Evolutionary conservation across 2,329 filamentous ascomycete species (phyloP), one percentile per base, ranked within the genome.

Genomic region (Hysterium pulicare): DNA sequence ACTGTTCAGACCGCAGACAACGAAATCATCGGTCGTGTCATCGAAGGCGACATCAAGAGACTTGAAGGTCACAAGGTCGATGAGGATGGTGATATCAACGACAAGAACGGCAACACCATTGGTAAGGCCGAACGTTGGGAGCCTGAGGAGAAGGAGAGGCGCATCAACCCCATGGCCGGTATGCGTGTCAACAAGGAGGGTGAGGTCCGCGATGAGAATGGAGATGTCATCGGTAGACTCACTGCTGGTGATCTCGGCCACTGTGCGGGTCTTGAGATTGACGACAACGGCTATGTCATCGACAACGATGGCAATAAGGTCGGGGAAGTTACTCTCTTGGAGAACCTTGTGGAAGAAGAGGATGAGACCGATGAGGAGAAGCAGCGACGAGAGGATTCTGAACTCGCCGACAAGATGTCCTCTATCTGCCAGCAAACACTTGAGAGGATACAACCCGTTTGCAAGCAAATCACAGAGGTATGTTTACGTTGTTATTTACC

Each of bases 391-490:
- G 75, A 84, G 48, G 88, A 95, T 62, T 76, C 75, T 50, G 81
- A 94, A 70, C 77, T 95, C 28, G 90, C 90, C 1, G 76, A 79
- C 48, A 84, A 87, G 71, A 90, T 95, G 73, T 74, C 77, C 10
- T 72, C 69, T 43, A 84, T 86, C 56, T 81, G 94, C 53, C 78
- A 84, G 59, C 82, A 90, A 64, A 87, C 87, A 11, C 76, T 95
- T 5, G 88, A 95, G 59, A 86, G 84, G 64, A 81, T 95, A 61
- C 83, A 86, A 53, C 90, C 90, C 8, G 82, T 95, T 60, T 86
- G 87, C 75, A 89, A 87, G 71, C 79, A 89, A 73, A 95, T 95
- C 66, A 86, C 81, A 4, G 84, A 90, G 49, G 83, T 85, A 76
- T 66, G 76, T 64, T 16, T 15, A 36, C n/a, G n/a, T n/a, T n/a